Conservation (phyloP, 1,284 basidiomycete species). For the Sanghuangporus sanghuang region DNA sequence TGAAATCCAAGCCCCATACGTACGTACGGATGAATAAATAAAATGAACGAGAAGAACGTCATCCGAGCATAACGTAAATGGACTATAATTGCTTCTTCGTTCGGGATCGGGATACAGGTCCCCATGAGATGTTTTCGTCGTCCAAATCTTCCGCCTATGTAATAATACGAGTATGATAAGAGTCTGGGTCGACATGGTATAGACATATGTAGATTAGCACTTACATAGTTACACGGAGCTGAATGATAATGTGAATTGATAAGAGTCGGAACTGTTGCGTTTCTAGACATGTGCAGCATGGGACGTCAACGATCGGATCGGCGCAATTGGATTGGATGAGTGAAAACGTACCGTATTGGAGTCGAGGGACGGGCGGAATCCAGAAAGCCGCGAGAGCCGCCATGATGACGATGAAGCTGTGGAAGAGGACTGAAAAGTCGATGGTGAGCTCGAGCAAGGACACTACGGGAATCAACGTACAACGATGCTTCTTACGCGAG, state of each 20-base stretch:
- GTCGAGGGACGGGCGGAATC: neutral
- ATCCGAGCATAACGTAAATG: neutral
- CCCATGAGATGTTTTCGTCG: slow-evolving; percentile 10
- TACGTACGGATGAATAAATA: neutral
- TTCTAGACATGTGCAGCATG: neutral
- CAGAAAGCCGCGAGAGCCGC: neutral
- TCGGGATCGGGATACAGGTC: neutral
- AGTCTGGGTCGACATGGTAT: neutral
- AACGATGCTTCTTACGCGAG: neutral
- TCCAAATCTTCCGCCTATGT: slow-evolving; percentile 11
- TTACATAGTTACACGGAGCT: neutral
- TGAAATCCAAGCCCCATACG: neutral
- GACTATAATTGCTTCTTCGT: neutral
- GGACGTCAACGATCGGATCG: no score
- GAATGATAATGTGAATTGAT: neutral
- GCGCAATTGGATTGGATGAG: neutral
- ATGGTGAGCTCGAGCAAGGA: neutral
- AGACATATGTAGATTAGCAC: neutral
- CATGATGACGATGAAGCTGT: neutral
- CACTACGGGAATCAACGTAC: neutral
- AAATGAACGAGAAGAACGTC: neutral
- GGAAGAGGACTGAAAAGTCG: neutral
- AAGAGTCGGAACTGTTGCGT: neutral
- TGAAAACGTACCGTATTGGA: neutral
- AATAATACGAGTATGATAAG: no score